Percentiles rank a stretch among this genome's conserved stretches.
phyloP scores from a whole-genome alignment of 495 filamentous ascomycete species.

The Pyrenopolyporus hunteri region DNA sequence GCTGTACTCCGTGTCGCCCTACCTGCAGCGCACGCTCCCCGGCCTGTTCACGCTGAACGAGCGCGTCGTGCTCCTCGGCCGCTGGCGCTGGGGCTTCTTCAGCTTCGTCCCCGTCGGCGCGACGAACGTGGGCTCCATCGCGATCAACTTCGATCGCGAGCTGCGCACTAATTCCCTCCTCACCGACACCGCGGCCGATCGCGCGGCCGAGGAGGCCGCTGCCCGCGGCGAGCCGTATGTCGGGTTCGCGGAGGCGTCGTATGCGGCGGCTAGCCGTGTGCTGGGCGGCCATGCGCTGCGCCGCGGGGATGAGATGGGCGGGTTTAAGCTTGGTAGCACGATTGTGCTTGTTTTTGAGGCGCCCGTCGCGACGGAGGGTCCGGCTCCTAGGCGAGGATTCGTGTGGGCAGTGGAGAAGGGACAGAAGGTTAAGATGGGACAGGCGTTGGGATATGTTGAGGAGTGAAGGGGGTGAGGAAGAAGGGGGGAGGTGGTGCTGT shows the following conservation, averaged over 20 bases:
- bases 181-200: slow-evolving; percentile 86
- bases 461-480: background rate
- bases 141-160: slow-evolving; percentile 96
- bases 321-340: slow-evolving; percentile 94
- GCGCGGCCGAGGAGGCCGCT: slow-evolving; percentile 77
- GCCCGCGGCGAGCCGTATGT: slow-evolving; percentile 78
- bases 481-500: background rate
- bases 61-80: slow-evolving; percentile 88
- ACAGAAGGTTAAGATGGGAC: slow-evolving; percentile 84
- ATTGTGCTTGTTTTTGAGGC: slow-evolving; percentile 98
- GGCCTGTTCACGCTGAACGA: slow-evolving; percentile 97
- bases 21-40: slow-evolving; percentile 87
- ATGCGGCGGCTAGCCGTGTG: slow-evolving; percentile 74
- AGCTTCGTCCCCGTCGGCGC: slow-evolving; percentile 93
- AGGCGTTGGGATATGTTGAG: slow-evolving; percentile 72
- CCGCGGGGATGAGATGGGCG: slow-evolving; percentile 95
- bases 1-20: slow-evolving; percentile 92
- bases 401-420: slow-evolving; percentile 83
- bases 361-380: slow-evolving; percentile 68
- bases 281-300: slow-evolving; percentile 82
- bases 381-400: slow-evolving; percentile 78
- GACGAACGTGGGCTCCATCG: slow-evolving; percentile 98
- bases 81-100: slow-evolving; percentile 98
- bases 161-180: slow-evolving; percentile 89
- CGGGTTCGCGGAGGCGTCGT: slow-evolving; percentile 90